A percentile compares a stretch with the other conserved stretches of the same genome.
These are phyloP conservation scores for Epichloe sp. DNA, from an alignment of 2,329 filamentous ascomycete species.

Conservation along the genomic window DNA sequence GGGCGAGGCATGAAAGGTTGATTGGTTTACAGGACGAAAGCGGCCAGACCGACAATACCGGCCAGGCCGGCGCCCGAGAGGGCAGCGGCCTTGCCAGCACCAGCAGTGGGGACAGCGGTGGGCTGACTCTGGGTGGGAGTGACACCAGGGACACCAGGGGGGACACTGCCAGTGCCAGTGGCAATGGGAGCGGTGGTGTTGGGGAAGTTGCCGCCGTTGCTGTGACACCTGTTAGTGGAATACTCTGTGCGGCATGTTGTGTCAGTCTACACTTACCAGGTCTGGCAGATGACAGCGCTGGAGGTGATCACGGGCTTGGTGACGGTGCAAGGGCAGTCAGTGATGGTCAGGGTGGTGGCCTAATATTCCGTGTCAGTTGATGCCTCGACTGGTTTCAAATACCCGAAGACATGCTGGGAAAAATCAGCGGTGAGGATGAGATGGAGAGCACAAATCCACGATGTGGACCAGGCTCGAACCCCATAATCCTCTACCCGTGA, in stretches of 20 bases:
- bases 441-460: not conserved
- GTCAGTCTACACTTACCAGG: constrained; percentile 29
- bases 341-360: constrained; percentile 58
- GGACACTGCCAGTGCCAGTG: not conserved
- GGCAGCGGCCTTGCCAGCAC: constrained; percentile 42
- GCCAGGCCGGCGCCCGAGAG: constrained; percentile 47
- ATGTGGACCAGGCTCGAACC: too few relatives aligned
- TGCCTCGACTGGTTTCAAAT: not conserved
- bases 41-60: constrained; percentile 46
- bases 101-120: constrained; percentile 34
- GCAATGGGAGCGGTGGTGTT: constrained; percentile 20
- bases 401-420: not conserved
- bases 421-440: not conserved
- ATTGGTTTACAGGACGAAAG: constrained; percentile 43
- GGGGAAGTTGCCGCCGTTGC: constrained; percentile 7
- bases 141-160: not conserved
- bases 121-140: constrained; percentile 18
- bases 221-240: constrained; percentile 8
- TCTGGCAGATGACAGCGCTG: constrained; percentile 38
- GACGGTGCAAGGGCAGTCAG: constrained; percentile 58
- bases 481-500: too few relatives aligned
- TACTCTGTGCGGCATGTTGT: not conserved
- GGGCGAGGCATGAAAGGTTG: constrained; percentile 20
- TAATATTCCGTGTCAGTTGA: constrained; percentile 12
- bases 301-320: constrained; percentile 43